Conservation (phyloP, 1,139 yeast genomes). For the Taphrina confusa region DNA sequence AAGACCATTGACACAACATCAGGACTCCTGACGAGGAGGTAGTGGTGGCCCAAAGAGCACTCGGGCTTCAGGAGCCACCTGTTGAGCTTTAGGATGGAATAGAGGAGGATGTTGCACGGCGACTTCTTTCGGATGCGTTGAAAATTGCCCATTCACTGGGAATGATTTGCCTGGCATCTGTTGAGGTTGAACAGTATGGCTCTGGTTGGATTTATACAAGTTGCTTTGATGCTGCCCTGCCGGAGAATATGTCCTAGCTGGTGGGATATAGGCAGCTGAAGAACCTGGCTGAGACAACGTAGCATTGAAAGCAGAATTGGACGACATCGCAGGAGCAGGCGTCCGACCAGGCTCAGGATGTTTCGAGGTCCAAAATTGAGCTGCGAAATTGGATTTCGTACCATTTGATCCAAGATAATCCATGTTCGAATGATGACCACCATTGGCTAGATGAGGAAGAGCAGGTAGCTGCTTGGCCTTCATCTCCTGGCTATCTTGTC, state of each 20-base stretch:
- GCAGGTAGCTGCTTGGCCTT: not conserved
- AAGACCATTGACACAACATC: too few relatives aligned
- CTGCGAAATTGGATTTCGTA: not conserved
- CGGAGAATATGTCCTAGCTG: conserved; percentile 16
- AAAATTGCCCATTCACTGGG: not conserved
- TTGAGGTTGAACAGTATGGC: not conserved
- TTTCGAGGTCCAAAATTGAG: conserved; percentile 15
- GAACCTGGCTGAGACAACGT: conserved; percentile 20
- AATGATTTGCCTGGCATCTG: not conserved
- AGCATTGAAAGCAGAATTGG: conserved; percentile 20
- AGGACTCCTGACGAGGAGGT: conserved; percentile 6
- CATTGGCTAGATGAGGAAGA: not conserved
- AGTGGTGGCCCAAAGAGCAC: not conserved
- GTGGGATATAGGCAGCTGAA: conserved; percentile 19
- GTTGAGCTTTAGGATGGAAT: conserved; percentile 5
- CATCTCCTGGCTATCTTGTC: conserved; percentile 12
- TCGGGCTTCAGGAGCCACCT: not conserved
- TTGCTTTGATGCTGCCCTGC: conserved; percentile 2
- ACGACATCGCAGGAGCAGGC: conserved; percentile 21
- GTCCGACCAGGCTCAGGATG: not conserved
- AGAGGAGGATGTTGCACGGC: not conserved
- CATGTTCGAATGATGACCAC: conserved; percentile 1
- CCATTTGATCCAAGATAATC: not conserved
- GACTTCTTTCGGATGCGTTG: not conserved
- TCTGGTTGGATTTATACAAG: not conserved